phyloP scores from a whole-genome alignment of 2,329 filamentous ascomycete species.

The Microcera coccophila region DNA sequence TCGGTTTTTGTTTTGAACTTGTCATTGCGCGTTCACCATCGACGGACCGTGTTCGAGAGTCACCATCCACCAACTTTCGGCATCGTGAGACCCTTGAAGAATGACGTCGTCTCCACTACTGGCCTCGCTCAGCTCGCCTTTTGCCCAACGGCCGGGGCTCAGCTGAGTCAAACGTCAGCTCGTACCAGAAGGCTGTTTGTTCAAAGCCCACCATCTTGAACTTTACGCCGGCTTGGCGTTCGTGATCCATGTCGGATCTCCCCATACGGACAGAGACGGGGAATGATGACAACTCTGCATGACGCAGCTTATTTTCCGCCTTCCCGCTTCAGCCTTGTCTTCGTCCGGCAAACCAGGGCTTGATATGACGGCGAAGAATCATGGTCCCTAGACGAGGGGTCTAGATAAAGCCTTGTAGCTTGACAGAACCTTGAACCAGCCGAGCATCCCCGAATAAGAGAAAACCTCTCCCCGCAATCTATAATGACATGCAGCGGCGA shows the following conservation, averaged over 20 bases:
- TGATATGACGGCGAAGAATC: too few relatives aligned
- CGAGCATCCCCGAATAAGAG: neutral
- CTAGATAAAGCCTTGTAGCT: neutral
- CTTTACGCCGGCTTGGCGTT: neutral
- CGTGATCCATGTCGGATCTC: neutral
- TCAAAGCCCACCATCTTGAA: neutral
- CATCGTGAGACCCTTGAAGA: neutral
- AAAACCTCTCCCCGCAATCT: conserved; percentile 1
- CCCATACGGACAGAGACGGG: neutral
- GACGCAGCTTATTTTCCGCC: neutral
- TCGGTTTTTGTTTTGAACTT: conserved; percentile 5
- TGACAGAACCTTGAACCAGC: neutral
- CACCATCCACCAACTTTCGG: too few relatives aligned
- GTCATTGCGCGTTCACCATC: conserved; percentile 3
- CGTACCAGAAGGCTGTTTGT: neutral
- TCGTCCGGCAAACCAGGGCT: neutral
- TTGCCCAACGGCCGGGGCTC: neutral
- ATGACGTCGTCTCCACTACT: neutral
- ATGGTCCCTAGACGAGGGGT: neutral
- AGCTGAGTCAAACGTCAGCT: too few relatives aligned
- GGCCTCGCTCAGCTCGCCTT: neutral
- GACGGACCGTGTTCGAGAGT: neutral
- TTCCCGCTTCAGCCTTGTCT: neutral
- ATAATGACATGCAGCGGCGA: neutral
- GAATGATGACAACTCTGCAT: neutral